phyloP scores from a whole-genome alignment of 768 basidiomycete species.

The Lactarius tabidus region DNA sequence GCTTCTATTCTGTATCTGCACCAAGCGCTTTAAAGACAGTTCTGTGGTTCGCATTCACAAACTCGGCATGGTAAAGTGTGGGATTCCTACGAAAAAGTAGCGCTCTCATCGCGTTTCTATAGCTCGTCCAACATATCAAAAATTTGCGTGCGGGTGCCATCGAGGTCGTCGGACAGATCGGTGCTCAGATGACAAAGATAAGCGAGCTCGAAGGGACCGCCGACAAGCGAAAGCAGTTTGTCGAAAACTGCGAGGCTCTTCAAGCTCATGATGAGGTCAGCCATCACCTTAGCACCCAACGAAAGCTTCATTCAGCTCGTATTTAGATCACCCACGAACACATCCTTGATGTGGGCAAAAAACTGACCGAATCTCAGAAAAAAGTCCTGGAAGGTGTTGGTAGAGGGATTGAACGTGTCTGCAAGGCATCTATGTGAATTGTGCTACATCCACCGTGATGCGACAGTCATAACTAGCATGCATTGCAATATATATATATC shows the following conservation, averaged over 20 bases:
- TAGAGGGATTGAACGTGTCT: slow-evolving; percentile 61
- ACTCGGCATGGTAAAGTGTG: slow-evolving; percentile 55
- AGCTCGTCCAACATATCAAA: slow-evolving; percentile 71
- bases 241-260: slow-evolving; percentile 47
- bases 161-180: slow-evolving; percentile 53
- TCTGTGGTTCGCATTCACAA: slow-evolving; percentile 70
- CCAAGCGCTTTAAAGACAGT: slow-evolving; percentile 65
- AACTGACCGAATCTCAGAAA: slow-evolving; percentile 62
- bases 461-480: neutral
- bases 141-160: slow-evolving; percentile 51
- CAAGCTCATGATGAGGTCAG: slow-evolving; percentile 36
- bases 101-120: slow-evolving; percentile 4
- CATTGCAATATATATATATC: neutral
- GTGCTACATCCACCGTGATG: neutral
- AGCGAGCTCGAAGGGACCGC: slow-evolving; percentile 49
- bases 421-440: slow-evolving; percentile 33
- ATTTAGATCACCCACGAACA: slow-evolving; percentile 62
- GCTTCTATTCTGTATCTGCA: slow-evolving; percentile 65
- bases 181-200: slow-evolving; percentile 45
- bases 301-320: neutral
- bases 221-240: slow-evolving; percentile 50
- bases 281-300: neutral
- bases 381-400: slow-evolving; percentile 68
- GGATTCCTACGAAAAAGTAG: slow-evolving; percentile 1
- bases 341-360: slow-evolving; percentile 57